These are phyloP conservation scores for Aspergillus aculeatus DNA, from an alignment of 2,329 filamentous ascomycete genomes.

Conservation along the genomic window DNA sequence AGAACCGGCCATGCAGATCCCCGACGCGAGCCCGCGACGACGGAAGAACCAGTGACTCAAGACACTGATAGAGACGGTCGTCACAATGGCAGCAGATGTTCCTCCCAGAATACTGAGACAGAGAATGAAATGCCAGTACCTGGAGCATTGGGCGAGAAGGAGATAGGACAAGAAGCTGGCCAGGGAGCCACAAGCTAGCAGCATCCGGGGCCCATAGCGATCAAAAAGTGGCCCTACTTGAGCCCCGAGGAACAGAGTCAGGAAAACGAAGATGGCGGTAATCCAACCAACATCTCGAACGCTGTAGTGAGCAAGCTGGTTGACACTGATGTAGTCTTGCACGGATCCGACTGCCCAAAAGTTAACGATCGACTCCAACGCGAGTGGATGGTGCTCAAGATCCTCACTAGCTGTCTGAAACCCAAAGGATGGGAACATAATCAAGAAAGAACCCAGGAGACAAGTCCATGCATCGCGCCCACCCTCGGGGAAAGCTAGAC, in stretches of 20 bases:
- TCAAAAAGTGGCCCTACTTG: conserved; percentile 41
- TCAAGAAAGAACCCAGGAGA: conserved; percentile 34
- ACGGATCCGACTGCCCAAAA: conserved; percentile 45
- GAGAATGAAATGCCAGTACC: conserved; percentile 52
- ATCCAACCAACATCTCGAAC: conserved; percentile 53
- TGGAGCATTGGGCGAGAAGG: conserved; percentile 47
- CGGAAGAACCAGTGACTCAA: conserved; percentile 44
- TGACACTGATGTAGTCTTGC: conserved; percentile 47
- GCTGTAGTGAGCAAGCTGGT: conserved; percentile 47
- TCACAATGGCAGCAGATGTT: conserved; percentile 34
- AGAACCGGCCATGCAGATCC: conserved; percentile 42
- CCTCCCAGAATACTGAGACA: conserved; percentile 39
- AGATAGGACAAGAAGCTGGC: conserved; percentile 45
- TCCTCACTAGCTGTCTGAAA: conserved; percentile 43
- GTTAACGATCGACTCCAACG: not conserved
- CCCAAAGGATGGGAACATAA: conserved; percentile 45
- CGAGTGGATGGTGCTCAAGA: not conserved
- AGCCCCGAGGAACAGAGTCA: conserved; percentile 47
- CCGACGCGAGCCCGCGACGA: conserved; percentile 38
- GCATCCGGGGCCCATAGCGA: conserved; percentile 44
- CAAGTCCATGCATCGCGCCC: conserved; percentile 36
- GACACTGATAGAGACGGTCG: conserved; percentile 39
- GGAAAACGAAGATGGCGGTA: conserved; percentile 47
- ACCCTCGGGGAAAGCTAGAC: conserved; percentile 29
- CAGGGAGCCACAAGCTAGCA: conserved; percentile 40